Conservation (phyloP, 1,139 yeast species). For the Meyerozyma elateridarum region DNA sequence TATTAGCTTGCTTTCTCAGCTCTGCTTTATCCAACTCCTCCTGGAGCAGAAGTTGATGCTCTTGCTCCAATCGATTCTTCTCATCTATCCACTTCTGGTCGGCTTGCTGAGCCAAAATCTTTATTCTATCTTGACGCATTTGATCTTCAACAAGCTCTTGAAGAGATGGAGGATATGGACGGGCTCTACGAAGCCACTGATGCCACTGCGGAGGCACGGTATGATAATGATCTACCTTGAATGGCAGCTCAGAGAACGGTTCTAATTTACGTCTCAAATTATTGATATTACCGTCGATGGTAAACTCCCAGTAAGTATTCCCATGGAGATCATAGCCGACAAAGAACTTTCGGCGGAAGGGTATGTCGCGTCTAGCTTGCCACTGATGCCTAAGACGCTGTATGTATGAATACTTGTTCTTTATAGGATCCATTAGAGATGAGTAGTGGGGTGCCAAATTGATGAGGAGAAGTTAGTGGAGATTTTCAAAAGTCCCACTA, state of each 20-base stretch:
- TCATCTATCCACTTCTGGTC: conserved; percentile 55
- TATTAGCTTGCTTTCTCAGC: conserved; percentile 3
- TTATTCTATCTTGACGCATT: conserved; percentile 50
- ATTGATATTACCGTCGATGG: conserved; percentile 43
- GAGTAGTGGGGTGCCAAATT: conserved; percentile 9
- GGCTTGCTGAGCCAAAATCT: conserved; percentile 53
- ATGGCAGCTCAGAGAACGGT: conserved; percentile 37
- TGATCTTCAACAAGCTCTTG: conserved; percentile 59
- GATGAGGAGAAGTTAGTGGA: conserved; percentile 9
- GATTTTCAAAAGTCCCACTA: not conserved
- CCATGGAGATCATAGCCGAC: conserved; percentile 78
- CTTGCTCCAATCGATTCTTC: conserved; percentile 30
- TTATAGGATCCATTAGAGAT: conserved; percentile 25
- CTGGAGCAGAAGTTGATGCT: conserved; percentile 28
- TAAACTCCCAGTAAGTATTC: conserved; percentile 82
- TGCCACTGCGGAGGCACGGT: conserved; percentile 71
- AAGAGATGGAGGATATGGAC: conserved; percentile 56
- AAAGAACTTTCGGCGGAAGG: conserved; percentile 56
- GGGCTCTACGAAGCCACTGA: conserved; percentile 71
- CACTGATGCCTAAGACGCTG: conserved; percentile 51
- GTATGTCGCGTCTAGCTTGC: conserved; percentile 58
- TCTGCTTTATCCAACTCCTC: conserved; percentile 31
- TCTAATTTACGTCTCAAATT: conserved; percentile 47
- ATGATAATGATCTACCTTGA: conserved; percentile 46
- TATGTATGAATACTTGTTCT: conserved; percentile 30